phyloP scores from a whole-genome alignment of 352 stramenopile genomes.

The Phytopythium cucurbitacearum region DNA sequence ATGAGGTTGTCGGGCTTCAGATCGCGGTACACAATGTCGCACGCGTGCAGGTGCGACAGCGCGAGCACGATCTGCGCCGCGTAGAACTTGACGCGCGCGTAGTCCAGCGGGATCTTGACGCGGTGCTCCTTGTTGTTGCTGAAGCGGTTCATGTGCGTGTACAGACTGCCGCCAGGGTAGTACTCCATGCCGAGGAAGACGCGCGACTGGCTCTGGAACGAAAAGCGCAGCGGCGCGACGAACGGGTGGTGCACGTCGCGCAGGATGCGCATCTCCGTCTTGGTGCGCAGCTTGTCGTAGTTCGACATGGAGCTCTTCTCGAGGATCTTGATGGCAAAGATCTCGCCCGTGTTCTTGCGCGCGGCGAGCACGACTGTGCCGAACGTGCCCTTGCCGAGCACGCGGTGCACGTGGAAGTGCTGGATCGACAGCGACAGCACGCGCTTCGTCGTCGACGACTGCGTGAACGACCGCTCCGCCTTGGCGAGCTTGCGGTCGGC shows the following conservation, averaged over 20 bases:
- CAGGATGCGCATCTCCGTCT: slow-evolving; percentile 89
- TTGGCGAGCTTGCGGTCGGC: slow-evolving; percentile 64
- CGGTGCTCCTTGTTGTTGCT: slow-evolving; percentile 87
- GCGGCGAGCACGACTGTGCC: slow-evolving; percentile 89
- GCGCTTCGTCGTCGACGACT: slow-evolving; percentile 74
- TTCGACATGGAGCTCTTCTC: slow-evolving; percentile 90
- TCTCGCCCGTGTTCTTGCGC: slow-evolving; percentile 79
- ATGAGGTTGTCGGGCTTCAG: slow-evolving; percentile 96
- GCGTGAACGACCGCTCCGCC: slow-evolving; percentile 48
- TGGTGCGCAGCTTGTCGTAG: slow-evolving; percentile 91
- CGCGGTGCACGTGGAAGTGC: slow-evolving; percentile 94
- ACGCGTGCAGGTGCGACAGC: slow-evolving; percentile 89
- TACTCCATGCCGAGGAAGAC: slow-evolving; percentile 87
- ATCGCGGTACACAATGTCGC: slow-evolving; percentile 95
- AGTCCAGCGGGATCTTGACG: slow-evolving; percentile 80
- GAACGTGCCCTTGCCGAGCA: slow-evolving; percentile 94
- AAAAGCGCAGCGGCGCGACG: slow-evolving; percentile 87
- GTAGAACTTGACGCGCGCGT: slow-evolving; percentile 87
- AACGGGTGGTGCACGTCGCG: slow-evolving; percentile 91
- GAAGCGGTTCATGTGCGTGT: slow-evolving; percentile 92
- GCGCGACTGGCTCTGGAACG: slow-evolving; percentile 77
- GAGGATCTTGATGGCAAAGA: slow-evolving; percentile 92
- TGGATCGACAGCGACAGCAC: slow-evolving; percentile 87
- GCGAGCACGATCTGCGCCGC: slow-evolving; percentile 90
- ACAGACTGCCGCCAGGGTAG: slow-evolving; percentile 80